phyloP scores from a whole-genome alignment of 2,329 filamentous ascomycete species.

The Huntiella abstrusa region DNA sequence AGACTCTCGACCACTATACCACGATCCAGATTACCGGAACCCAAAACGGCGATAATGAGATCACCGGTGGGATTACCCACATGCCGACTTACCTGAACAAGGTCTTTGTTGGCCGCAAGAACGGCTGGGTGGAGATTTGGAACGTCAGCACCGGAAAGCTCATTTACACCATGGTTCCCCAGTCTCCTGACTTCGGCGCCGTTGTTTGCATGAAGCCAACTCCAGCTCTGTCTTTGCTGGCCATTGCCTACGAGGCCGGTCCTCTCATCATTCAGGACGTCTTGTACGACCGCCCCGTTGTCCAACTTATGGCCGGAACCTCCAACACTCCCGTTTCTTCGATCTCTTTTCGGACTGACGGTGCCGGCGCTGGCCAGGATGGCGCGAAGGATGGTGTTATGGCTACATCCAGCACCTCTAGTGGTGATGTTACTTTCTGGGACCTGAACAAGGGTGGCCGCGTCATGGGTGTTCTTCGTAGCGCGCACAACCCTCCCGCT shows the following conservation, averaged over 20 bases:
- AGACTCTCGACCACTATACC: slow-evolving; percentile 75
- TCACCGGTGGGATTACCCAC: slow-evolving; percentile 63
- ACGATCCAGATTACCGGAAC: slow-evolving; percentile 46
- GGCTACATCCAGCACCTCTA: slow-evolving; percentile 65
- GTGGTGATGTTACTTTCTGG: slow-evolving; percentile 88
- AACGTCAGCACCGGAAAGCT: slow-evolving; percentile 85
- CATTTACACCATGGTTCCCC: slow-evolving; percentile 73
- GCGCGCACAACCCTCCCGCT: slow-evolving; percentile 66
- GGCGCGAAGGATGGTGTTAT: slow-evolving; percentile 76
- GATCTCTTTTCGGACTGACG: slow-evolving; percentile 82
- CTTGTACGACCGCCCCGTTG: slow-evolving; percentile 51
- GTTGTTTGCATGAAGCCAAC: slow-evolving; percentile 79
- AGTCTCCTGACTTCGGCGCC: slow-evolving; percentile 50
- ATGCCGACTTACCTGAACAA: slow-evolving; percentile 97
- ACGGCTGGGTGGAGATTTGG: slow-evolving; percentile 92
- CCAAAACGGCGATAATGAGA: slow-evolving; percentile 40
- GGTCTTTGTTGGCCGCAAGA: slow-evolving; percentile 68
- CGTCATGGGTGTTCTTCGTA: slow-evolving; percentile 68
- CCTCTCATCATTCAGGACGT: slow-evolving; percentile 67
- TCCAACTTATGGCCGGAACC: slow-evolving; percentile 49
- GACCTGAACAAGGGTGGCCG: slow-evolving; percentile 79
- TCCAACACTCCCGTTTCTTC: slow-evolving; percentile 51
- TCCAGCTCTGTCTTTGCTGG: slow-evolving; percentile 67
- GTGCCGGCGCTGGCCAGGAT: slow-evolving; percentile 71
- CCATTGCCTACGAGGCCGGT: slow-evolving; percentile 71